These are phyloP conservation scores for Acacia confusa DNA, from an alignment of 306 rosid species.

Conservation along the genomic window DNA sequence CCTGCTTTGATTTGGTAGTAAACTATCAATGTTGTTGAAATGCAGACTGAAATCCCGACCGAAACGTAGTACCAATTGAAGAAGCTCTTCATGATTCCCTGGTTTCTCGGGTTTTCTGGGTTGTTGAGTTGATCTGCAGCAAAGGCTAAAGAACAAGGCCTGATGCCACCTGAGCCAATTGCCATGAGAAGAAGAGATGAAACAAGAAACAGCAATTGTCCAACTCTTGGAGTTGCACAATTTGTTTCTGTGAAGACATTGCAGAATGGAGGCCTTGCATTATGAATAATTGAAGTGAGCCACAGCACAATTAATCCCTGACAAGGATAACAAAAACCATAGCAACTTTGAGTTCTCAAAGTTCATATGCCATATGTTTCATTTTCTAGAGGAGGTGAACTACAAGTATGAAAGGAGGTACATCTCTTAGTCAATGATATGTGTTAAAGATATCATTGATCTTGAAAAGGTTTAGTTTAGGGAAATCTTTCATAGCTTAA, in stretches of 20 bases:
- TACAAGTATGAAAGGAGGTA: too few species aligned
- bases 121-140: slow-evolving; percentile 66
- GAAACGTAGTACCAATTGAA: slow-evolving; percentile 86
- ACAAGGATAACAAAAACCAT: background rate
- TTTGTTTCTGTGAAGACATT: background rate
- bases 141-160: slow-evolving; percentile 77
- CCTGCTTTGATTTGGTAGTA: slow-evolving; percentile 59
- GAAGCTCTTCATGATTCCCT: slow-evolving; percentile 52
- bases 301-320: slow-evolving; percentile 64
- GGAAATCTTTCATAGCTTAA: too few species aligned
- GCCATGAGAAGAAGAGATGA: slow-evolving; percentile 64
- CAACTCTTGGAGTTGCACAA: slow-evolving; percentile 40
- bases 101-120: slow-evolving; percentile 49
- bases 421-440: too few species aligned
- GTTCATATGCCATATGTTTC: background rate
- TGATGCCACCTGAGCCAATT: slow-evolving; percentile 76
- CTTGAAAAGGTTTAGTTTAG: too few species aligned
- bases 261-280: slow-evolving; percentile 74
- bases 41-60: slow-evolving; percentile 54
- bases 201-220: slow-evolving; percentile 50
- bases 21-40: slow-evolving; percentile 57
- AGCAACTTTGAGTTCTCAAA: background rate
- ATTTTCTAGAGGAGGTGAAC: background rate
- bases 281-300: slow-evolving; percentile 58
- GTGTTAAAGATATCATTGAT: too few species aligned